Base-by-base conservation (phyloP, 768 basidiomycete species). In the Kwoniella botswanensis region DNA sequence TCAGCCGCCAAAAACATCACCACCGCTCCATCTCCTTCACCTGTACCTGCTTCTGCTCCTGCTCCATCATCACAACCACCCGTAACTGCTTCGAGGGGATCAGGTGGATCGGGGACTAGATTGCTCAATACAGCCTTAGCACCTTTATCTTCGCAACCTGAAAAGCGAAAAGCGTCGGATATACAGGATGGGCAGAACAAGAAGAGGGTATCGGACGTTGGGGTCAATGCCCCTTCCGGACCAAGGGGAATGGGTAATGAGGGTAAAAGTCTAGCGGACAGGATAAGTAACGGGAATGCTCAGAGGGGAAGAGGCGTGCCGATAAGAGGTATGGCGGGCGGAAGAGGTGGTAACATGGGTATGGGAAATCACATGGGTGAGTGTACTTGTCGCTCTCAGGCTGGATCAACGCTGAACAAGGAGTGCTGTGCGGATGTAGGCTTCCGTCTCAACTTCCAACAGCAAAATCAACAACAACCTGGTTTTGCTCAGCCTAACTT, bases 201-300 rank as follows among this genome's bases (percentile, higher is more conserved):
- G 66, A 75, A 74, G 68, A 65, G 79, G 17, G 22, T 77, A 24
- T 73, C 75, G 46, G 79, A 78, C 22, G 58, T 69, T n/a, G 73
- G 61, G 6, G 50, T 55, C 12, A 65, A 63, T 50, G 59, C 71
- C 22, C 94, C 94, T 0, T 91, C 91, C 2, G 93, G 91, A 24
- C 94, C 94, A 21, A 88, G 94, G 63, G 93, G 92, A 1, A 93
- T 94, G 92, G 80, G 84, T 22, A 79, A 78, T 4, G 85, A 85
- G 21, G 81, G 88, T 26, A 87, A 90, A 68, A 93, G 92, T 83
- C 86, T 96, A 55, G 84, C 93, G 50, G 94, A 95, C 75, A 88
- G 93, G 62, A 88, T 95, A n/a, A 90, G 92, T 57, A 68, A 46
- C 15, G 50, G 43, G 42, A 63, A 63, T 63, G n/a, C 55, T 35